Conservation (phyloP, 2,329 filamentous ascomycete species). For the Byssoonygena ceratinophila region DNA sequence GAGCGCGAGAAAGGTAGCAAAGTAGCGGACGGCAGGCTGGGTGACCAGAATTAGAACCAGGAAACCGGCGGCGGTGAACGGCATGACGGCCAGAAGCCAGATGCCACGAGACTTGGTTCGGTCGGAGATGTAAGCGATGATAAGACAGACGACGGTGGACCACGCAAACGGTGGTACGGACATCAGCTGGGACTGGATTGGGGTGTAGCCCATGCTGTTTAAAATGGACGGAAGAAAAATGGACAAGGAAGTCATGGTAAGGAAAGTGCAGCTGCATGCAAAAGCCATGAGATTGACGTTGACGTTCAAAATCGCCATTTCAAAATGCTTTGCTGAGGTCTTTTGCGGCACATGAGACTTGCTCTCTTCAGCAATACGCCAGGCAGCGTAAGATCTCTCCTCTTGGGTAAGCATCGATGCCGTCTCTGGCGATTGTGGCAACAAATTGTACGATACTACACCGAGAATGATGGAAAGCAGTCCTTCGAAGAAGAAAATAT, state of each 20-base stretch:
- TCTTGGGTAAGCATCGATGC: conserved; percentile 4
- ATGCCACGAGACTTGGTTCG: conserved; percentile 9
- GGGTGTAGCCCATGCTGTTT: conserved; percentile 11
- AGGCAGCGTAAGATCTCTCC: conserved; percentile 3
- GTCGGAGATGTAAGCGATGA: conserved; percentile 9
- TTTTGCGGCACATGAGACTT: conserved; percentile 4
- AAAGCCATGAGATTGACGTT: conserved; percentile 39
- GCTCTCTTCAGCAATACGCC: conserved; percentile 9
- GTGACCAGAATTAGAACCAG: conserved; percentile 30
- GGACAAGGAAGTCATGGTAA: conserved; percentile 7
- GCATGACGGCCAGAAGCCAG: conserved; percentile 9
- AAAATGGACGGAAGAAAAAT: conserved; percentile 14
- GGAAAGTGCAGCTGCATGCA: conserved; percentile 20
- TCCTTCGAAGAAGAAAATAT: conserved; percentile 12
- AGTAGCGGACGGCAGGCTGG: conserved; percentile 25
- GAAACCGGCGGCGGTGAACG: conserved; percentile 8
- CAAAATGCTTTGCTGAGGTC: conserved; percentile 23
- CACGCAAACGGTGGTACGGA: conserved; percentile 12
- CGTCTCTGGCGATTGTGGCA: conserved; percentile 3
- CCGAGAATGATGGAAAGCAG: conserved; percentile 8
- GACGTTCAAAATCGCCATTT: conserved; percentile 21
- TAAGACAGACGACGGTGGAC: conserved; percentile 7
- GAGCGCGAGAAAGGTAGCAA: conserved; percentile 32
- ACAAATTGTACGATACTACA: conserved; percentile 1
- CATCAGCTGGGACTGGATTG: conserved; percentile 4